Base-by-base conservation (phyloP, 1,284 basidiomycete species). In the Pyrrhoderma lamaoense region DNA sequence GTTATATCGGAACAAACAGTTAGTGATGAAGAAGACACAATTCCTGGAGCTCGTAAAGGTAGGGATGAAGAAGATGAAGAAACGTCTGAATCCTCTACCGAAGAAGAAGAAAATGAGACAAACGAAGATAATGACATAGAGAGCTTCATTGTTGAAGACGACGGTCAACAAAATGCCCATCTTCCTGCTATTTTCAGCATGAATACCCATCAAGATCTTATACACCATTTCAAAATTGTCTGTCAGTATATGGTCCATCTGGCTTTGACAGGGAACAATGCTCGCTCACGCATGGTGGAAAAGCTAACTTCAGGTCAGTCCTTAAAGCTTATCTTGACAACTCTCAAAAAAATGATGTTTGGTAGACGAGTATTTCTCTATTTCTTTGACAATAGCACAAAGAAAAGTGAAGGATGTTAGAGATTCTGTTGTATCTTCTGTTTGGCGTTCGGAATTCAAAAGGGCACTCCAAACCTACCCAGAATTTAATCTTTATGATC, bases 171-270 rank as follows among this genome's bases (percentile, higher is more conserved):
- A 14, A 59, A 67, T 1, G 65, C 73, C 13, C 65, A 75, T 31
- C 72, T 93, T 13, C 91, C 90, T 4, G 70, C 72, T 19, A 74
- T 82, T 57, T 93, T 89, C 66, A 90, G 85, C 62, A 80, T 86
- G 77, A 77, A 78, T 54, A 74, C 81, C 0, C 80, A 83, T 61
- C 82, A 91, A 63, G 84, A 88, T 59, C 70, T 85, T 18, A 68
- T 75, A 13, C 77, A 85, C 56, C 85, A 89, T 54, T 89, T 90
- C 74, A 90, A 89, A 66, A 82, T 88, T 44, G 75, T 93, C 27
- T 91, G 88, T 59, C 90, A 93, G 61, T 77, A 92, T 39, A 84
- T 91, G 58, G 83, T 92, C 2, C 83, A 92, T 58, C 69, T 93
- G 38, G 84, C 85, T 18, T 79, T 89, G 27, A 35, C 71, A 70